Base-by-base conservation (phyloP, 352 stramenopile genomes). In the Blastocystis sp. region DNA sequence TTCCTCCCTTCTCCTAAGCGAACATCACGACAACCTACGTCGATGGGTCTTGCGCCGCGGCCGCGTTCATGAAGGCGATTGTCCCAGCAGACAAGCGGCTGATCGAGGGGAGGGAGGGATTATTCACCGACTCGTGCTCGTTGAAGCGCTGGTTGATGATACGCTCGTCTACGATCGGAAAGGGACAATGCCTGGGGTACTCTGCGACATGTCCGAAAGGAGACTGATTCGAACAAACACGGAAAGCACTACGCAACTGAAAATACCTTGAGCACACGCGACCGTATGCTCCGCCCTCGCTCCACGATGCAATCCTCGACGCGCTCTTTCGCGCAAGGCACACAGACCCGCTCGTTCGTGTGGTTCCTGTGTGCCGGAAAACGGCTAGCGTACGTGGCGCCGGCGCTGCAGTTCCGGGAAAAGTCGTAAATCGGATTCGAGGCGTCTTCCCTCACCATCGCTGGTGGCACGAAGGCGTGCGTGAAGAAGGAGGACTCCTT, bases 91-190 rank as follows among this genome's bases (percentile, higher is more conserved):
- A 62, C 24, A 57, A 54, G 48, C 38, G 48, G 14, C 48, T 57
- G 14, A 84, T 43, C 11, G 52, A 68, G 34, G 74, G 74, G 69
- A 64, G 57, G 21, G 74, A 70, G n/a, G 74, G 74, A 48, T 68
- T 64, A 10, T 69, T 57, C 40, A 84, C 74, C 11, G 57, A 68
- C 21, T 62, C 54, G 52, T 84, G 74, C 21, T 84, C 74, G 45
- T 84, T 64, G 3, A 84, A 52, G 28, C 74, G 74, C 57, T 84
- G 57, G 6, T 59, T 54, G 66, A 84, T 68, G 43, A 84, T 76
- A 17, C 42, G 38, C 4, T 76, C 66, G 54, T 76, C 66, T 76
- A 76, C 38, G 28, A 7, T 7, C 6, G 6, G 14, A 57, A 57
- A 7, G 6, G 48, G 6, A 57, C 6, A 7, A 14, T 57, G 6